Evolutionary conservation across 495 filamentous ascomycete species (phyloP).

Genomic region (Xylaria telfairii): DNA sequence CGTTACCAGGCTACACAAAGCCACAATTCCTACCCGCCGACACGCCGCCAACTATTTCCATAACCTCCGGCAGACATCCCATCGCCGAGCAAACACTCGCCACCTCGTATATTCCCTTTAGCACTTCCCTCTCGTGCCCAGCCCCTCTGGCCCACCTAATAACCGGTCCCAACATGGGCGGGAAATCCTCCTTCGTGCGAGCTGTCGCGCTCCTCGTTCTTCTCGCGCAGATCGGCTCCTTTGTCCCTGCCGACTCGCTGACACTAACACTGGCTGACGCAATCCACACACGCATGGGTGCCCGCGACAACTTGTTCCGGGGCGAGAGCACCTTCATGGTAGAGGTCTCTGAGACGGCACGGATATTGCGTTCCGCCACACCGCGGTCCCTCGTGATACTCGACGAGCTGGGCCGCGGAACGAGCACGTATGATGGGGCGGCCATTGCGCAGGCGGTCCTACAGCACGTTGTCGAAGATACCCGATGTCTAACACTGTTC

Average conservation of each 20-base stretch:
- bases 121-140: slow-evolving; percentile 68
- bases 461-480: slow-evolving; percentile 77
- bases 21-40: slow-evolving; percentile 70
- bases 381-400: slow-evolving; percentile 83
- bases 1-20: slow-evolving; percentile 87
- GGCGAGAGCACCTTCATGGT: slow-evolving; percentile 98
- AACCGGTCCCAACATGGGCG: slow-evolving; percentile 98
- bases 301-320: slow-evolving; percentile 93
- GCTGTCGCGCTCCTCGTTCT: slow-evolving; percentile 90
- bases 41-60: slow-evolving; percentile 69
- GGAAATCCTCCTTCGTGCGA: slow-evolving; percentile 93
- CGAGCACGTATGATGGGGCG: slow-evolving; percentile 92
- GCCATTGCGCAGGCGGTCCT: slow-evolving; percentile 95
- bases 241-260: slow-evolving; percentile 81
- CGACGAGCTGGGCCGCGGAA: slow-evolving; percentile 94
- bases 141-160: slow-evolving; percentile 78
- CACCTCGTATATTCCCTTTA: slow-evolving; percentile 90
- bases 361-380: slow-evolving; percentile 88
- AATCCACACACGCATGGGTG: slow-evolving; percentile 96
- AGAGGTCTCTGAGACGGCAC: slow-evolving; percentile 87
- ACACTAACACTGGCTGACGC: slow-evolving; percentile 83
- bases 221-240: slow-evolving; percentile 93
- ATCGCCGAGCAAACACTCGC: slow-evolving; percentile 94
- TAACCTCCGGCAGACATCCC: slow-evolving; percentile 84
- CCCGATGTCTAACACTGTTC: slow-evolving; percentile 82